Percentiles rank a stretch among this genome's conserved stretches.
Conservation (phyloP, 495 filamentous ascomycete genomes). For the Penicillium riverlandense region DNA sequence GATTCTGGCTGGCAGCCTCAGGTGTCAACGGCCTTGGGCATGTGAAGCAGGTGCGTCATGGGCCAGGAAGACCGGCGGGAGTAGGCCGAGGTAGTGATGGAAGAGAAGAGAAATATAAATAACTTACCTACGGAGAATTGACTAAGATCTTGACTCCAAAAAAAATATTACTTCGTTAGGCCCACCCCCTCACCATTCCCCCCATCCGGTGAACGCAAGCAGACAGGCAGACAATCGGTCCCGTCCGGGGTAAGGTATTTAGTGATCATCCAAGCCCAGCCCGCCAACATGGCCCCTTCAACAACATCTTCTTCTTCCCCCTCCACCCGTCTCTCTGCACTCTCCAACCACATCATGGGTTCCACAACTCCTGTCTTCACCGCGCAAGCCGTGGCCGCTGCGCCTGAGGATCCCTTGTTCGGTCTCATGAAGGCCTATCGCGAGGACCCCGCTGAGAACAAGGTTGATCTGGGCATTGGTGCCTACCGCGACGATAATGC, state of each 20-base stretch:
- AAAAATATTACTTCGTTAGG: background rate
- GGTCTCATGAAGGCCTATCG: slow-evolving; percentile 84
- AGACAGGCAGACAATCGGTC: slow-evolving; percentile 17
- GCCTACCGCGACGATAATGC: slow-evolving; percentile 93
- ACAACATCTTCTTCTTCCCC: slow-evolving; percentile 17
- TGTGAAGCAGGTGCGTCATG: too few relatives aligned
- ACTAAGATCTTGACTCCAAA: too few relatives aligned
- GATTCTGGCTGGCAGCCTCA: too few relatives aligned
- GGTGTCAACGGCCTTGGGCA: too few relatives aligned
- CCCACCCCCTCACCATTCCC: slow-evolving; percentile 17
- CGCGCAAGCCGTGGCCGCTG: slow-evolving; percentile 72
- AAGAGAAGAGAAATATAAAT: too few relatives aligned
- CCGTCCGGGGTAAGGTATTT: slow-evolving; percentile 12
- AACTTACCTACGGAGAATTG: too few relatives aligned
- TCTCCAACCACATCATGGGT: slow-evolving; percentile 42
- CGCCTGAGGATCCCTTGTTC: slow-evolving; percentile 93
- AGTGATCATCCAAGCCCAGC: slow-evolving; percentile 3
- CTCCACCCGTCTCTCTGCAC: slow-evolving; percentile 30
- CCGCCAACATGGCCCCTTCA: slow-evolving; percentile 9
- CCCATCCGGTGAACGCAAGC: slow-evolving; percentile 26
- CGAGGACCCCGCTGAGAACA: slow-evolving; percentile 74
- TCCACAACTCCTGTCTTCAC: slow-evolving; percentile 61
- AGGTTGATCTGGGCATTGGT: slow-evolving; percentile 94
- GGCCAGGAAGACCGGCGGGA: too few relatives aligned
- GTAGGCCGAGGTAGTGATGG: too few relatives aligned